phyloP scores from a whole-genome alignment of 306 rosid genomes.

The Geum urbanum region DNA sequence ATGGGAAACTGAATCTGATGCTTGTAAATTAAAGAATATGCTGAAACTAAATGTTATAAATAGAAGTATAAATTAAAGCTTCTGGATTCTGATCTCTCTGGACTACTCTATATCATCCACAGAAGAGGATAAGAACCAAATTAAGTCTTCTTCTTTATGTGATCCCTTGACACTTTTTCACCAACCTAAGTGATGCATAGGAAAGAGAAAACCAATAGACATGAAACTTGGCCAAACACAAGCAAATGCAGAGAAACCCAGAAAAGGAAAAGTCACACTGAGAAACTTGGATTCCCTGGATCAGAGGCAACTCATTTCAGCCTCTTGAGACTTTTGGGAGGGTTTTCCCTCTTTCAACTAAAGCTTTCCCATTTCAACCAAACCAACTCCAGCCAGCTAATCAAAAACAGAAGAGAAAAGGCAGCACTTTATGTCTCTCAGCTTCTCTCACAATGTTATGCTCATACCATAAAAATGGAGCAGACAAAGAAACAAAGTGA shows the following conservation, averaged over 20 bases:
- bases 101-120: conserved; percentile 23
- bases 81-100: neutral
- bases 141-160: conserved; percentile 15
- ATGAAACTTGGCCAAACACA: conserved; percentile 19
- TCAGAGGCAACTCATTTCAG: conserved; percentile 44
- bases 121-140: conserved; percentile 26
- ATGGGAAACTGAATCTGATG: conserved; percentile 22
- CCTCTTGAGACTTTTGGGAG: conserved; percentile 29
- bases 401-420: conserved; percentile 21
- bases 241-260: conserved; percentile 22
- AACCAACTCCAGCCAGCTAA: conserved; percentile 22
- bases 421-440: conserved; percentile 12
- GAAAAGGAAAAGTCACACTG: conserved; percentile 9
- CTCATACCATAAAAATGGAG: neutral
- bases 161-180: conserved; percentile 22
- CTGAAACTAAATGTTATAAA: conserved; percentile 24
- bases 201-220: conserved; percentile 9
- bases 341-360: conserved; percentile 15
- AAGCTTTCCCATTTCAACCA: conserved; percentile 42
- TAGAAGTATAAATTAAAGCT: neutral
- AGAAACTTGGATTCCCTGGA: conserved; percentile 40
- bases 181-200: conserved; percentile 37
- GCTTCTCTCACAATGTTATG: conserved; percentile 4
- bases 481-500: conserved; percentile 2
- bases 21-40: conserved; percentile 17